Base-by-base conservation (phyloP, 2,329 filamentous ascomycete species). In the Ambrosiella xylebori region DNA sequence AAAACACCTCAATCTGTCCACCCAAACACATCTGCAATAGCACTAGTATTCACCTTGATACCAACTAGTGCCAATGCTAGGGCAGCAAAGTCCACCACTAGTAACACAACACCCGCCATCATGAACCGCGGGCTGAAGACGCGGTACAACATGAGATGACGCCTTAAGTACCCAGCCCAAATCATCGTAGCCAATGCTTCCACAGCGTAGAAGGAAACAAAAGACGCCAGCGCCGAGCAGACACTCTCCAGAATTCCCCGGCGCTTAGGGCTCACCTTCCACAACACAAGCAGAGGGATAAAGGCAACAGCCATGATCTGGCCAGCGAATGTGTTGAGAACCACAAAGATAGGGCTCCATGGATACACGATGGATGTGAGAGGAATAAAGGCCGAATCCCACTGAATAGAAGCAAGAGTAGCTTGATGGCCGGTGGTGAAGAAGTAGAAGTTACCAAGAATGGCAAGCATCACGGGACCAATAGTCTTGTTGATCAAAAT, bases 391-490 rank as follows among this genome's bases (percentile, higher is more conserved):
- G 89, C 91, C 17, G 81, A 80, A 71, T 98, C 93, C 93, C 93
- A 98, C 67, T 98, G 93, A 66, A 98, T 91, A 63, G 82, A 87
- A 64, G 84, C 79, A 27, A 95, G 78, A 0, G 83, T 85, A 11
- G 91, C 91, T 71, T 97, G 91, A 70, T 98, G 93, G 61, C 93
- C 93, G 0, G 93, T 98, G 68, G 95, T 96, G 80, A 98, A 98
- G 74, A 84, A 98, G 73, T 96, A 84, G 70, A 91, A 95, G 65
- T 86, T 88, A 61, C 90, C 93, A 0, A 98, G 80, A n/a, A 97
- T 72, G 9, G 83, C 91, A 35, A 97, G 79, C 62, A 94, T 77
- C 44, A 93, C 74, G 17, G 93, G 90, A 0, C 89, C 91, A 64
- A 97, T 85, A 6, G 88, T 76, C 50, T 82, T 82, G 54, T 79